Evolutionary conservation across 345 rosid species (phyloP).

Genomic region (Lenwebbia sp.): DNA sequence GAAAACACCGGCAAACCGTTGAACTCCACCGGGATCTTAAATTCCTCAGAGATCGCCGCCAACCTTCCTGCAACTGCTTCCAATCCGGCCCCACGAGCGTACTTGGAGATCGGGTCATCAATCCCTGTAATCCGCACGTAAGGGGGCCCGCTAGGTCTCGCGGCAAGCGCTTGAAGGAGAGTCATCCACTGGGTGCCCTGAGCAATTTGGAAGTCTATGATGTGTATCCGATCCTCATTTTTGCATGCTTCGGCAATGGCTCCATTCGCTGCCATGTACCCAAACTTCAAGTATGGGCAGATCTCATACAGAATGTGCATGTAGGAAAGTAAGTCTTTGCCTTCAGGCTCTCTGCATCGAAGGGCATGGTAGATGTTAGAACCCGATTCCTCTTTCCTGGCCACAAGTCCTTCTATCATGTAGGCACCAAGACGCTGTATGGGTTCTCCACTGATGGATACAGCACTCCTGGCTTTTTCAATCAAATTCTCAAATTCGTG

Average conservation of each 20-base stretch:
- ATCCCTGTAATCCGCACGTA: conserved; percentile 64
- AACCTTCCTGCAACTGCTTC: conserved; percentile 39
- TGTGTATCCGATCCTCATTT: conserved; percentile 52
- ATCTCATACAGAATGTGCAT: conserved; percentile 64
- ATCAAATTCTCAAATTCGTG: conserved; percentile 35
- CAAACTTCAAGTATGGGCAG: conserved; percentile 69
- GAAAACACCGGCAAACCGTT: conserved; percentile 47
- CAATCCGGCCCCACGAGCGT: conserved; percentile 56
- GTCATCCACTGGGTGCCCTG: conserved; percentile 71
- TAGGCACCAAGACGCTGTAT: conserved; percentile 76
- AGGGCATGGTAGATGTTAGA: conserved; percentile 45
- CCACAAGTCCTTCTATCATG: conserved; percentile 61
- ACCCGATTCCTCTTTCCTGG: conserved; percentile 54
- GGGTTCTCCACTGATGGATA: conserved; percentile 60
- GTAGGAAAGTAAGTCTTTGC: conserved; percentile 61
- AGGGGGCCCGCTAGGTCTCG: conserved; percentile 58
- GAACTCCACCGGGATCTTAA: conserved; percentile 52
- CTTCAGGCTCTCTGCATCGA: conserved; percentile 50
- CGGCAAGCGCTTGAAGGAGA: conserved; percentile 65
- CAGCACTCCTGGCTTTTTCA: conserved; percentile 32
- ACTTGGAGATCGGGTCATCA: conserved; percentile 42
- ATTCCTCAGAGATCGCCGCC: conserved; percentile 35
- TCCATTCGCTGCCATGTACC: conserved; percentile 79
- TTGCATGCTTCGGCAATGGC: conserved; percentile 72
- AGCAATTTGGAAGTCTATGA: conserved; percentile 59